Evolutionary conservation across 2,329 filamentous ascomycete genomes (phyloP), one percentile per base, ranked within the genome.

Genomic region (Chaetomiaceae sp.): DNA sequence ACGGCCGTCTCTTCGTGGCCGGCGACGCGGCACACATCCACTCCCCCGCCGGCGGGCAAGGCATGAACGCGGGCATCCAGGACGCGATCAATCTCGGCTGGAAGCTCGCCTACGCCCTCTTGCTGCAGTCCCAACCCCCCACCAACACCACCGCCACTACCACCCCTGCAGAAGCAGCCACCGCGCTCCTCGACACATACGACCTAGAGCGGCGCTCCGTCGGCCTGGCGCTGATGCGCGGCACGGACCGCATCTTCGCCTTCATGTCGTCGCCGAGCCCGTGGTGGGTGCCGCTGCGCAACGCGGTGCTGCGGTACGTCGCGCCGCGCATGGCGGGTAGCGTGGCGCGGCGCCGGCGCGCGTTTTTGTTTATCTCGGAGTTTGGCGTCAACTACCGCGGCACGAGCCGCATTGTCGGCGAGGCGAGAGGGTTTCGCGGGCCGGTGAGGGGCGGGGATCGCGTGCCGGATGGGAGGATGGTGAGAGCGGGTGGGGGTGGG

Each of bases 11-110:
- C 3, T 73, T 80, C 36, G 61, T 81, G 0, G 75, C 72, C 2
- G 76, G 77, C 12, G 78, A 81, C 46, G 75, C 76, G 6, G 74
- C 73, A 1, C 76, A 81, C 49, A 75, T 75, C 11, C 75, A 79
- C 49, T 74, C 67, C 30, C 74, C 74, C 0, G 70, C 71, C 0
- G 77, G 75, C 2, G 78, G 74, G 0, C 76, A 78, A 55, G 77
- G 77, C 1, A 74, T 80, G 53, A 79, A 80, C 55, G 73, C 73
- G 0, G 75, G 75, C 0, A 67, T 79, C 17, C 70, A 73, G 19
- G 75, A 79, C 46, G 69, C 73, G 1, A 64, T 73, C 24, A 78
- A 79, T 46, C 62, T 79, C 0, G 71, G 69, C 18, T 79, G 75
- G 74, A 79, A 79, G 53, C 62, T 79, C 2, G 68, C 71, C 0